Percentiles rank a stretch among this genome's conserved stretches.
phyloP scores from a whole-genome alignment of 345 rosid genomes.

The Gossypium australe region DNA sequence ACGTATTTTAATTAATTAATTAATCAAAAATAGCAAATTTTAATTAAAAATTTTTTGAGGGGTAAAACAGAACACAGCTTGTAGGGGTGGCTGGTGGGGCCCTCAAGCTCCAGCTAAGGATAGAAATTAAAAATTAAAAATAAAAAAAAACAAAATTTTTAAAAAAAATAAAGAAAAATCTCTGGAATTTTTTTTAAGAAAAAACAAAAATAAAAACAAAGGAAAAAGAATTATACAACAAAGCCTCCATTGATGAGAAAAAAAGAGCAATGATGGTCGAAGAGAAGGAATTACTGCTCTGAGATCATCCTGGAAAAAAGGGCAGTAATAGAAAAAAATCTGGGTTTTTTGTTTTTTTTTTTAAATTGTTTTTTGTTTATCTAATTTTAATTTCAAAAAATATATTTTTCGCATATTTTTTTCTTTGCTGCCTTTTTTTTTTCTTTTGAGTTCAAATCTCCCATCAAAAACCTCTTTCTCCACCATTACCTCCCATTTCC shows the following conservation, averaged over 20 bases:
- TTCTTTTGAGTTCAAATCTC: background rate
- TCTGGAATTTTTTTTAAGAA: conserved; percentile 5
- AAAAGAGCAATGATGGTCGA: conserved; percentile 51
- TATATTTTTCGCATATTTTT: background rate
- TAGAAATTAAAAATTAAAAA: background rate
- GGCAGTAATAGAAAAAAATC: conserved; percentile 23
- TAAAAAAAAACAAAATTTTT: background rate
- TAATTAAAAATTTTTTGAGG: background rate
- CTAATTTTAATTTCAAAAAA: background rate
- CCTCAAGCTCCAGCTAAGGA: conserved; percentile 10
- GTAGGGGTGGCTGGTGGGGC: conserved; percentile 28
- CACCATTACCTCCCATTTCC: background rate
- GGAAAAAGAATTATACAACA: background rate
- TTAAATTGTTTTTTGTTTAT: background rate
- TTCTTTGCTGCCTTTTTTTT: conserved; percentile 39
- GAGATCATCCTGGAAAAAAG: conserved; percentile 53
- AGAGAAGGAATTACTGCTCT: conserved; percentile 51
- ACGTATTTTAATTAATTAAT: background rate
- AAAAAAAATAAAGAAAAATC: background rate
- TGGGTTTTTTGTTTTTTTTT: background rate
- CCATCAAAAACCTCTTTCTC: conserved; percentile 25
- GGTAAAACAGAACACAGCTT: conserved; percentile 16
- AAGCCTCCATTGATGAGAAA: background rate
- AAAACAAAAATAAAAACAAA: background rate
- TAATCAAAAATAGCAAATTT: conserved; percentile 6